Evolutionary conservation across 495 filamentous ascomycete species (phyloP).

Genomic region (Aspergillus cavernicola): DNA sequence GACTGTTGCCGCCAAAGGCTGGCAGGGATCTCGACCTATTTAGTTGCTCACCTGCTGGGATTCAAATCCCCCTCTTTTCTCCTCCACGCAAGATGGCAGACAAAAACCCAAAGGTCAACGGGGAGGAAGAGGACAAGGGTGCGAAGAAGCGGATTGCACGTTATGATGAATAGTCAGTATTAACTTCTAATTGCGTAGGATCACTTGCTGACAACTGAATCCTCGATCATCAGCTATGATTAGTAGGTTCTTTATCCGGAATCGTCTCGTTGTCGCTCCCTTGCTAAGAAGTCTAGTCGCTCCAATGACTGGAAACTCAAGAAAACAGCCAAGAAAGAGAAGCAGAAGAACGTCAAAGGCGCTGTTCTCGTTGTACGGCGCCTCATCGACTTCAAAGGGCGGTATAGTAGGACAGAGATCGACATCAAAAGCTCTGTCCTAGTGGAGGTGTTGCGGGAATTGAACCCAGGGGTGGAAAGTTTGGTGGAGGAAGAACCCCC

Average conservation of each 20-base stretch:
- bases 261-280: not conserved
- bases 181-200: not conserved
- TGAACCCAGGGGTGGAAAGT: not conserved
- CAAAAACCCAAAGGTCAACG: not conserved
- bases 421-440: conserved; percentile 1
- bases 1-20: too few relatives aligned
- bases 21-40: too few relatives aligned
- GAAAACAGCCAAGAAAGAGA: conserved; percentile 6
- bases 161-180: not conserved
- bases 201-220: not conserved
- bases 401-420: not conserved
- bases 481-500: conserved; percentile 5
- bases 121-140: not conserved
- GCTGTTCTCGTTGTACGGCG: conserved; percentile 3
- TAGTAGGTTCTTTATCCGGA: not conserved
- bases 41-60: too few relatives aligned
- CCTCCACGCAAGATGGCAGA: not conserved
- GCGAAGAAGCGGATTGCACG: not conserved
- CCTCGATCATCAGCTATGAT: not conserved
- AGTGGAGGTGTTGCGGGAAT: not conserved
- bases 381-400: not conserved
- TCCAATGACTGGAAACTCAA: not conserved
- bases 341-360: not conserved
- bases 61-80: too few relatives aligned
- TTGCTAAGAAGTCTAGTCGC: not conserved